These are phyloP conservation scores for Candida krabiensis DNA, from an alignment of 805 yeast species.

Conservation along the genomic window DNA sequence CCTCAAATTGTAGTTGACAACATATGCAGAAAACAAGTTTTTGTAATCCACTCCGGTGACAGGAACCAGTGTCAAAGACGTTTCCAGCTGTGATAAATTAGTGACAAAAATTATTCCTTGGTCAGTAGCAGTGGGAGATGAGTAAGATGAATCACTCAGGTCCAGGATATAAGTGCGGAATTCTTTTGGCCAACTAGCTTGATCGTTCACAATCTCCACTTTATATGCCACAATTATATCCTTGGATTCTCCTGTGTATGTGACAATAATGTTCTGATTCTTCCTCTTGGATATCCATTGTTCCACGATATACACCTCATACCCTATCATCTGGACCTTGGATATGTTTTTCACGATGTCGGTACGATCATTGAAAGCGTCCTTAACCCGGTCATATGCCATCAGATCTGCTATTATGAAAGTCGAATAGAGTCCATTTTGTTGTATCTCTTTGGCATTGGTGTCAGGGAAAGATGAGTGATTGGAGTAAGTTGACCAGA, in stretches of 20 bases:
- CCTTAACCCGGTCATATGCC: slow-evolving; percentile 45
- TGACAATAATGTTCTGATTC: slow-evolving; percentile 65
- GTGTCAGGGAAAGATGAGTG: too few species aligned
- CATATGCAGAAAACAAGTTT: slow-evolving; percentile 50
- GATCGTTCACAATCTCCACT: slow-evolving; percentile 51
- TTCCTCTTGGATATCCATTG: slow-evolving; percentile 86
- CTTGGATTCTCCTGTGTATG: slow-evolving; percentile 81
- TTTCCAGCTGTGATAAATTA: slow-evolving; percentile 74
- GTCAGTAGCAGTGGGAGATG: slow-evolving; percentile 65
- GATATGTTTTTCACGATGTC: slow-evolving; percentile 42
- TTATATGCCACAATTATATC: slow-evolving; percentile 60
- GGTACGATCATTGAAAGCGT: slow-evolving; percentile 37
- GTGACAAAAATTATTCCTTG: slow-evolving; percentile 73
- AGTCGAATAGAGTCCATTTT: slow-evolving; percentile 13
- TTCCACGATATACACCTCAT: slow-evolving; percentile 88
- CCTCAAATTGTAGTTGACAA: slow-evolving; percentile 73
- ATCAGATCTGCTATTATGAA: slow-evolving; percentile 53
- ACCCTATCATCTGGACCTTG: slow-evolving; percentile 60
- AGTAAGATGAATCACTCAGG: slow-evolving; percentile 55
- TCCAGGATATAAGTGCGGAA: slow-evolving; percentile 66
- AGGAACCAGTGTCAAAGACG: slow-evolving; percentile 64
- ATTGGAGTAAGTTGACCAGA: too few species aligned
- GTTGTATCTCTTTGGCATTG: too few species aligned
- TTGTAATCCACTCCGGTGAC: slow-evolving; percentile 59
- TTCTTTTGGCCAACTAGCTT: slow-evolving; percentile 47